A percentile compares a stretch with the other conserved stretches of the same genome.
Conservation (phyloP, 306 rosid species). For the Cucumis melo region DNA sequence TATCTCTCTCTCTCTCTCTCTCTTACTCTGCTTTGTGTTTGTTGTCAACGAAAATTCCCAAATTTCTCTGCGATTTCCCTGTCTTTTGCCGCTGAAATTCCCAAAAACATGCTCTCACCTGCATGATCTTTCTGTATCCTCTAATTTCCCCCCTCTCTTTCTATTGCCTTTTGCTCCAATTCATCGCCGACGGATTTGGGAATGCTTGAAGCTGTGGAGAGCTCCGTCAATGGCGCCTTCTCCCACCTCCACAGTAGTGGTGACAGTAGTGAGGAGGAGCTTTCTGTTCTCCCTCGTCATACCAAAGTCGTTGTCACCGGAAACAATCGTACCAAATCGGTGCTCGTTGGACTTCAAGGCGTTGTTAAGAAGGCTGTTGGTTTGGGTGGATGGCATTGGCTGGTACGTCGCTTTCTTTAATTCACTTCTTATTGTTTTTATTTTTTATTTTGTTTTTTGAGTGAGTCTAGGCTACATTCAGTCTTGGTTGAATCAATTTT, state of each 20-base stretch:
- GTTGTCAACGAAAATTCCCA: conserved; percentile 29
- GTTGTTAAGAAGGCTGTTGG: conserved; percentile 99
- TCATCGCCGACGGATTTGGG: neutral
- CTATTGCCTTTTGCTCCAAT: neutral
- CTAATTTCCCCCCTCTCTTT: conserved; percentile 21
- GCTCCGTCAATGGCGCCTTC: conserved; percentile 78
- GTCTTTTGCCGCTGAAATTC: conserved; percentile 21
- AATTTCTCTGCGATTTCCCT: conserved; percentile 25
- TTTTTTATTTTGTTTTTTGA: neutral
- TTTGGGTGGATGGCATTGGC: conserved; percentile 99
- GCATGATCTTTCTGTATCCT: conserved; percentile 53
- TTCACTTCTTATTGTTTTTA: neutral
- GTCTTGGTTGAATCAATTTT: conserved; percentile 3
- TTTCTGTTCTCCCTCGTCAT: conserved; percentile 92
- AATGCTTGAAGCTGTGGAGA: conserved; percentile 88
- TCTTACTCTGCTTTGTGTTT: conserved; percentile 22
- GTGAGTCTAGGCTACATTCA: neutral
- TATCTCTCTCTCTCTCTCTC: conserved; percentile 7
- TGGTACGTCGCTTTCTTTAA: conserved; percentile 41
- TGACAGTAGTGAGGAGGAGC: conserved; percentile 94
- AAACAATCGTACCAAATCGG: conserved; percentile 91
- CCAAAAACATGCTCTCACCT: conserved; percentile 20
- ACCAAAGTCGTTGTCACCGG: conserved; percentile 97
- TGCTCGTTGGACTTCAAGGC: conserved; percentile 95
- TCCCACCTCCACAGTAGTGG: conserved; percentile 79